Evolutionary conservation across 768 basidiomycete genomes (phyloP).

Genomic region (Tylopilus balloui): DNA sequence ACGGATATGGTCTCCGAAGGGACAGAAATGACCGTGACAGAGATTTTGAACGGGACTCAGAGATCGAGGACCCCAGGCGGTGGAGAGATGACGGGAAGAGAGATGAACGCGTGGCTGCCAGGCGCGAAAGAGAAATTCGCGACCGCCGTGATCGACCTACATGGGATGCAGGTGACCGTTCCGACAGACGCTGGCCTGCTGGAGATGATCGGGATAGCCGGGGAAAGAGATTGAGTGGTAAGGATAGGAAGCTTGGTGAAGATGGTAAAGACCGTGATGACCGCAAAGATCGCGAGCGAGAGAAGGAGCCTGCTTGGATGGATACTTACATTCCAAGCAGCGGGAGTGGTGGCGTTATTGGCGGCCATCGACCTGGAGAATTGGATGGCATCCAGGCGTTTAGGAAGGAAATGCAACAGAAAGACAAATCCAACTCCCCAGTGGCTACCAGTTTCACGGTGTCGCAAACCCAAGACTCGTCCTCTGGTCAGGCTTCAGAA

Average conservation of each 20-base stretch:
- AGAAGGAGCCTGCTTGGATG: constrained; percentile 93
- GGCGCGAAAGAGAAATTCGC: constrained; percentile 50
- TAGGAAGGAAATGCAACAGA: constrained; percentile 81
- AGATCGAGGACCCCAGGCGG: constrained; percentile 62
- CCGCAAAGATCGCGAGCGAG: constrained; percentile 52
- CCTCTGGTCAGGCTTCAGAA: constrained; percentile 19
- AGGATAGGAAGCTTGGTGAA: constrained; percentile 52
- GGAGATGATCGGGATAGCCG: constrained; percentile 69
- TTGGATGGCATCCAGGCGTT: constrained; percentile 83
- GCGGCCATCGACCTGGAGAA: constrained; percentile 58
- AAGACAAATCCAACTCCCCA: constrained; percentile 47
- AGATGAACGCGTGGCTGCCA: constrained; percentile 65
- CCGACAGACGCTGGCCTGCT: constrained; percentile 46
- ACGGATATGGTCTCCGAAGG: constrained; percentile 20
- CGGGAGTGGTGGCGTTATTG: constrained; percentile 56
- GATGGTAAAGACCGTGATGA: constrained; percentile 48
- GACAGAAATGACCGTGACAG: constrained; percentile 37
- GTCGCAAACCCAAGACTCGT: constrained; percentile 22
- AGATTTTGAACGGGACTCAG: constrained; percentile 46
- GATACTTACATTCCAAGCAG: constrained; percentile 73
- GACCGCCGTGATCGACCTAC: constrained; percentile 47
- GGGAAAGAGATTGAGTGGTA: constrained; percentile 52
- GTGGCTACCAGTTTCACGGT: constrained; percentile 4
- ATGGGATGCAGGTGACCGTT: constrained; percentile 49
- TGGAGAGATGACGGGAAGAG: constrained; percentile 84